phyloP scores from a whole-genome alignment of 2,329 filamentous ascomycete genomes.

The Periconia macrospinosa region DNA sequence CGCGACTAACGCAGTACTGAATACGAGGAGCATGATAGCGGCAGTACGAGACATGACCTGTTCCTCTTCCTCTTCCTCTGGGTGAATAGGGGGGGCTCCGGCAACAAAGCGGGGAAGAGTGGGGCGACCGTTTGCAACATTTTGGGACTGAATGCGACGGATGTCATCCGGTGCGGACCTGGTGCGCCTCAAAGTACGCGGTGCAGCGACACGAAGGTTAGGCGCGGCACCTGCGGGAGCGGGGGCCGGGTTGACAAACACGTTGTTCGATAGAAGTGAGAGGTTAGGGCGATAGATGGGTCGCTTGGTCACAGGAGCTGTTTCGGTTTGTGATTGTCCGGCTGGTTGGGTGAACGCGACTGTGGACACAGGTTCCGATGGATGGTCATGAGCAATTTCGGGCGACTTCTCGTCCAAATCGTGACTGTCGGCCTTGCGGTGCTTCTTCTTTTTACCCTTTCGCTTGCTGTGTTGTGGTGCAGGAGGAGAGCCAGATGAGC shows the following conservation, averaged over 20 bases:
- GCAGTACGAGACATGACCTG: constrained; percentile 60
- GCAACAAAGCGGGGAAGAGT: constrained; percentile 16
- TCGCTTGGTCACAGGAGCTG: constrained; percentile 50
- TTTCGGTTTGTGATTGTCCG: constrained; percentile 22
- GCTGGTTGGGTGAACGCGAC: constrained; percentile 47
- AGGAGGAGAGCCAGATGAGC: constrained; percentile 35
- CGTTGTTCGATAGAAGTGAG: constrained; percentile 70
- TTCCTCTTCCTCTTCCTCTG: constrained; percentile 27
- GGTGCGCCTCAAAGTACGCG: constrained; percentile 34
- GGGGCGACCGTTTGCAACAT: constrained; percentile 18
- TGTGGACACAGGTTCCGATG: constrained; percentile 19
- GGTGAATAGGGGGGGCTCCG: constrained; percentile 14
- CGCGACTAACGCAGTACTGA: constrained; percentile 59
- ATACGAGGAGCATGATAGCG: constrained; percentile 56
- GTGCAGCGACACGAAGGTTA: constrained; percentile 36
- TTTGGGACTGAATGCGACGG: constrained; percentile 24
- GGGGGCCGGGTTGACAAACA: constrained; percentile 58
- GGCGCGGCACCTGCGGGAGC: constrained; percentile 33
- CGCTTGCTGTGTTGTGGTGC: constrained; percentile 44
- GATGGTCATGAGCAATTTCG: background rate
- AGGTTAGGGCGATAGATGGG: constrained; percentile 62
- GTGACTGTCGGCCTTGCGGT: constrained; percentile 34
- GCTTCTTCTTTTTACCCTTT: constrained; percentile 50
- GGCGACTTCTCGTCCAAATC: constrained; percentile 30
- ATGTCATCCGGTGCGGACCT: constrained; percentile 42